A percentile compares a stretch with the other conserved stretches of the same genome.
Conservation (phyloP, 805 yeast species). For the Clavispora asparagi region DNA sequence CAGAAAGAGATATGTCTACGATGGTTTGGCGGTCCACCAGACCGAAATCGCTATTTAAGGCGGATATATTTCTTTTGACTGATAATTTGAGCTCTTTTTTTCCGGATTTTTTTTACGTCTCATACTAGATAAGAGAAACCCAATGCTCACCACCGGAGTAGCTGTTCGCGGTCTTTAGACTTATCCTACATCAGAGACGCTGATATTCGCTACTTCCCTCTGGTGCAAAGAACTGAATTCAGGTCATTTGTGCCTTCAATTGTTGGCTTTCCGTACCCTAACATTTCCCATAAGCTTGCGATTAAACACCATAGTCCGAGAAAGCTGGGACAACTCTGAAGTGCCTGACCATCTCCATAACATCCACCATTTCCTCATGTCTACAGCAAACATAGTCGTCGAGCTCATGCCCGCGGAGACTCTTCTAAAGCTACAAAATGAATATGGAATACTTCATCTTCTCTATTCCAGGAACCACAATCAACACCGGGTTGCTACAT, state of each 20-base stretch:
- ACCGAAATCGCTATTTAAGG: too few species aligned
- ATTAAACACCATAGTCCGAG: too few species aligned
- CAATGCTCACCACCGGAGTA: background rate
- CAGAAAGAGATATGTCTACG: too few species aligned
- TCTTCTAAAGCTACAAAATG: conserved; percentile 27
- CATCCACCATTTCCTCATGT: background rate
- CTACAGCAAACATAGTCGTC: background rate
- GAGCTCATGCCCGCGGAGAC: background rate
- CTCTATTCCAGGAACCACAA: conserved; percentile 67
- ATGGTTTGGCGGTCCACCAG: too few species aligned
- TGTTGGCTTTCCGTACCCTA: too few species aligned
- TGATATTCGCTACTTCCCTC: background rate
- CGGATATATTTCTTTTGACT: too few species aligned
- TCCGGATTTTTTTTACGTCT: too few species aligned
- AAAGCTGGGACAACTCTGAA: too few species aligned
- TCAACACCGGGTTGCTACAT: conserved; percentile 65
- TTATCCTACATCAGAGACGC: background rate
- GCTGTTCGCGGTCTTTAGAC: background rate
- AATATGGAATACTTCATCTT: conserved; percentile 55
- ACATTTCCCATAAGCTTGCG: too few species aligned
- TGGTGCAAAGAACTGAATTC: too few species aligned
- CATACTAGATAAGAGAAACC: background rate
- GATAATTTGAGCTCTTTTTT: too few species aligned
- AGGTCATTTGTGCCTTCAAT: too few species aligned
- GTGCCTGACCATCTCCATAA: background rate